Conservation (phyloP, 2,329 filamentous ascomycete species). For the Hypoxylon sp. region DNA sequence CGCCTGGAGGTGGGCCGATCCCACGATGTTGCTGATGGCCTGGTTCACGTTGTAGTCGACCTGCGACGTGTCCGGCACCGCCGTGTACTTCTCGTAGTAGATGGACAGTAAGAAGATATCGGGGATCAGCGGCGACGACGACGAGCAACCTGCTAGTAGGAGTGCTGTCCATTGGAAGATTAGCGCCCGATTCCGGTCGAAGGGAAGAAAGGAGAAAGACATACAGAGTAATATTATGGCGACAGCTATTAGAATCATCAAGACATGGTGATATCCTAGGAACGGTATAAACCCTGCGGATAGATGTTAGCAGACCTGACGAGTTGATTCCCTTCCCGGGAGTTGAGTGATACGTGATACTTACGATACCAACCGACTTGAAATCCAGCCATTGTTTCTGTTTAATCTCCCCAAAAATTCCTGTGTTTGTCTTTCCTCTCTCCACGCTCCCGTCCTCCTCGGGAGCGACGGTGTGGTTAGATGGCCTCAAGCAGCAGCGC, state of each 20-base stretch:
- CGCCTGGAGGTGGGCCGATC: conserved; percentile 82
- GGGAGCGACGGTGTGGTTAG: conserved; percentile 44
- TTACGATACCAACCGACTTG: conserved; percentile 47
- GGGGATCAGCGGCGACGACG: conserved; percentile 92
- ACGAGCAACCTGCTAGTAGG: conserved; percentile 93
- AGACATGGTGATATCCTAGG: conserved; percentile 80
- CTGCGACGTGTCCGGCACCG: conserved; percentile 83
- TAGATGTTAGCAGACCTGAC: conserved; percentile 9
- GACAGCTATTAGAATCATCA: conserved; percentile 96
- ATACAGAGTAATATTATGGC: conserved; percentile 94
- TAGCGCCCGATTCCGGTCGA: not conserved
- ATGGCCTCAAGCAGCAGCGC: conserved; percentile 37
- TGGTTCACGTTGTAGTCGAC: conserved; percentile 87
- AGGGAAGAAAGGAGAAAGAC: conserved; percentile 49
- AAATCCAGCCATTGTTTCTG: conserved; percentile 41
- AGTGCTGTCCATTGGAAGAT: conserved; percentile 66
- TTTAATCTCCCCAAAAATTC: conserved; percentile 29
- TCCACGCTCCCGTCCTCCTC: conserved; percentile 45
- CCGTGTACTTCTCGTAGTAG: conserved; percentile 89
- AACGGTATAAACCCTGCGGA: conserved; percentile 70
- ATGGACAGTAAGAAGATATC: conserved; percentile 98
- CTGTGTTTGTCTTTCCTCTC: conserved; percentile 30
- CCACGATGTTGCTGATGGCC: conserved; percentile 90
- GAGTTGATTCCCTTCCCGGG: not conserved
- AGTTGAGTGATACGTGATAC: conserved; percentile 27